Evolutionary conservation across 352 stramenopile genomes (phyloP), one percentile per base, ranked within the genome.

Genomic region (Globisporangium iwayamae): DNA sequence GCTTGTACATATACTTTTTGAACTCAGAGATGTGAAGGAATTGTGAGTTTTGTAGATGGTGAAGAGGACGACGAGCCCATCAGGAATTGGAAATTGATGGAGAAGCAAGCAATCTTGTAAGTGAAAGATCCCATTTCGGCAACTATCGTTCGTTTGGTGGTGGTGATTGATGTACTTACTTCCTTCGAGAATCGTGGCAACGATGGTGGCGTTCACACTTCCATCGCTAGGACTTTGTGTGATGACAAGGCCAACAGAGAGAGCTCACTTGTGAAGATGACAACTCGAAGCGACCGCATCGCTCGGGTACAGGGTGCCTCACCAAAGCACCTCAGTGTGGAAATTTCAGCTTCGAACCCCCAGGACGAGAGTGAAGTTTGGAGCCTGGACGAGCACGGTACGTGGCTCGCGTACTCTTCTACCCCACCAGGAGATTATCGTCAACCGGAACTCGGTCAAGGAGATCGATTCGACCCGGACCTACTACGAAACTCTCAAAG

Each of bases 11-110:
- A 36, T 38, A n/a, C 20, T 38, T 46, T 46, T 60, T 51, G 25
- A 43, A 20, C 25, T 22, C 14, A 13, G n/a, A 52, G 34, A 16
- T 22, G 14, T 63, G 43, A 48, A 54, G 30, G 53, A 36, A 20
- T n/a, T 38, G 30, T 43, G 32, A 54, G 25, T 36, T 45, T 25
- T 39, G n/a, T 36, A 50, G 22, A 50, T 45, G n/a, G 38, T 18
- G 36, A 41, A 41, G 36, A 41, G 18, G 36, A 36, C 32, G 25
- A 32, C 1, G 18, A n/a, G 5, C 22, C 55, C 41, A 51, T 50
- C 38, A 62, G 38, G 13, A 47, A 52, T 51, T 54, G 25, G 10
- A 54, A 62, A 63, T 46, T 63, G 41, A 63, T 53, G 45, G 28
- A 52, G 43, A 58, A 46, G n/a, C 18, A 14, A 51, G n/a, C 46